These are phyloP conservation scores for Acer negundo DNA, from an alignment of 345 rosid genomes.

Conservation along the genomic window DNA sequence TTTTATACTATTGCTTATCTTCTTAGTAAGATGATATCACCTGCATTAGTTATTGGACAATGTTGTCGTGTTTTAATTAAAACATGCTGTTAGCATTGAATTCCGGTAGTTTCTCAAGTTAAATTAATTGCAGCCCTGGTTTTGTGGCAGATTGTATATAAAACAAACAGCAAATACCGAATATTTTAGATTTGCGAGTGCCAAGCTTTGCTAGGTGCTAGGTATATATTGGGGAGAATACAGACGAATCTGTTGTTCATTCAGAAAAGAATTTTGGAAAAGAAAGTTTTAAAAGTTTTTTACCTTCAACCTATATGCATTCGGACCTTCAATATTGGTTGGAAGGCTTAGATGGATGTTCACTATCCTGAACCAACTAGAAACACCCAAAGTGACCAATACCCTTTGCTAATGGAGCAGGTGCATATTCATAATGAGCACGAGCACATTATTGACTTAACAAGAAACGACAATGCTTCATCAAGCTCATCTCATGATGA, in stretches of 20 bases:
- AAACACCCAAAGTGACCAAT: constrained; percentile 42
- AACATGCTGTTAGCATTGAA: background rate
- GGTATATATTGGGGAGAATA: constrained; percentile 5
- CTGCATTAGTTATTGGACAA: background rate
- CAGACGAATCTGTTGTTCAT: background rate
- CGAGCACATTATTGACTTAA: constrained; percentile 63
- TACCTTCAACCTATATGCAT: constrained; percentile 29
- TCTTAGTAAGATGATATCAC: background rate
- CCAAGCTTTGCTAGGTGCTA: constrained; percentile 20
- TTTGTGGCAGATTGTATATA: constrained; percentile 22
- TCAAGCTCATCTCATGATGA: constrained; percentile 49
- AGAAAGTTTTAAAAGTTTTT: constrained; percentile 8
- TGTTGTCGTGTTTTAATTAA: background rate
- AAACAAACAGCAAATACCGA: constrained; percentile 3
- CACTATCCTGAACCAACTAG: constrained; percentile 42
- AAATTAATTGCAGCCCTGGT: background rate
- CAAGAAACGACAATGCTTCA: constrained; percentile 46
- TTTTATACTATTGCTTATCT: background rate
- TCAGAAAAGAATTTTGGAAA: constrained; percentile 13
- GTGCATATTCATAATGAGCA: constrained; percentile 31
- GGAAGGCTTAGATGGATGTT: constrained; percentile 59
- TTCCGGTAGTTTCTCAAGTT: background rate
- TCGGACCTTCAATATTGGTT: constrained; percentile 26
- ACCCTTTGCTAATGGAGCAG: constrained; percentile 70
- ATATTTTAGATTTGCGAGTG: constrained; percentile 4